phyloP scores from a whole-genome alignment of 2,329 filamentous ascomycete species.

The Microdochium trichocladiopsis region DNA sequence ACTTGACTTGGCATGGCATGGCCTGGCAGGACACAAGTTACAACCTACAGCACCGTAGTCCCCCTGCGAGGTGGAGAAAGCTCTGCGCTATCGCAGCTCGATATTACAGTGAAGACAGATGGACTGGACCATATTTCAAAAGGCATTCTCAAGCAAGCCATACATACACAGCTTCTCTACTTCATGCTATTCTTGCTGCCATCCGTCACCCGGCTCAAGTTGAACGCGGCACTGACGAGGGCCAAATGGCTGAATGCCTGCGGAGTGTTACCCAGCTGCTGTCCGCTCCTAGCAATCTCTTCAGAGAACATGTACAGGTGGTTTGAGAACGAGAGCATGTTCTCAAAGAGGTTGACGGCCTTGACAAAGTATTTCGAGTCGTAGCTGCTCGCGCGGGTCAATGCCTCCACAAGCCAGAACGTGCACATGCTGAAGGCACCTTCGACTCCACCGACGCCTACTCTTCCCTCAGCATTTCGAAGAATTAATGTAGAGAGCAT shows the following conservation, averaged over 20 bases:
- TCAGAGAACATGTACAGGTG: slow-evolving; percentile 74
- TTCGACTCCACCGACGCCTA: slow-evolving; percentile 66
- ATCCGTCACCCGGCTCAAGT: slow-evolving; percentile 46
- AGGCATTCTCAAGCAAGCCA: too few relatives aligned
- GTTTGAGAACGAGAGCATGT: slow-evolving; percentile 70
- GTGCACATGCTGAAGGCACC: slow-evolving; percentile 78
- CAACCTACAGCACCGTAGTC: too few relatives aligned
- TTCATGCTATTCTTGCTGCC: background rate
- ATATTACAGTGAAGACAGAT: too few relatives aligned
- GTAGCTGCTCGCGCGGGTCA: slow-evolving; percentile 61
- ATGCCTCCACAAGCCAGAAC: slow-evolving; percentile 75
- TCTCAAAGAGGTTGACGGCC: slow-evolving; percentile 67
- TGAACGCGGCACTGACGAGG: slow-evolving; percentile 71
- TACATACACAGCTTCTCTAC: background rate
- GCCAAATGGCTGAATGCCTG: slow-evolving; percentile 74
- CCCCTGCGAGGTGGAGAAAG: too few relatives aligned
- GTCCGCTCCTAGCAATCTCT: slow-evolving; percentile 67
- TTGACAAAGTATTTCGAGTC: slow-evolving; percentile 55
- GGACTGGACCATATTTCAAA: too few relatives aligned
- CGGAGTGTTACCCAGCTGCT: slow-evolving; percentile 74
- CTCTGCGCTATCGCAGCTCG: too few relatives aligned
- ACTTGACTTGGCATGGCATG: too few relatives aligned
- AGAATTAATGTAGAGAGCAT: background rate
- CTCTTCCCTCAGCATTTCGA: slow-evolving; percentile 6
- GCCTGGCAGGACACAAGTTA: too few relatives aligned